Evolutionary conservation across 2,329 filamentous ascomycete genomes (phyloP), one percentile per base, ranked within the genome.

Genomic region (Bipolaris victoriae): DNA sequence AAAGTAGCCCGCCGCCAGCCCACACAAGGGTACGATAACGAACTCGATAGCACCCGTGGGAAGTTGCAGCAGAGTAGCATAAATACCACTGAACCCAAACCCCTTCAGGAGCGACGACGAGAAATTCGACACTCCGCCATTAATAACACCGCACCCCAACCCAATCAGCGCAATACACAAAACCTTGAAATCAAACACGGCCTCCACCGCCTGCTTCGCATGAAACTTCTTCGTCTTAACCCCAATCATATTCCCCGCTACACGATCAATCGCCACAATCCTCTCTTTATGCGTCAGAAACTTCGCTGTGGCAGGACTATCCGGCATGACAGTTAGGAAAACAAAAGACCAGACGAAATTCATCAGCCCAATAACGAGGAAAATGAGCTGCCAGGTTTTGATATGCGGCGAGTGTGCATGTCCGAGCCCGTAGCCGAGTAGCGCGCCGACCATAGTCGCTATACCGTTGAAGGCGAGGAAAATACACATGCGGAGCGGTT

Each of bases 41-140:
- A 79, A 75, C 11, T 81, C 81, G 29, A 80, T 76, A 1, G 72
- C 78, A 22, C 79, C 79, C 2, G 75, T 77, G 13, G 79, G 80
- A 5, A 79, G 77, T 47, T 79, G 77, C 6, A 81, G 62, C 0
- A 81, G 67, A 2, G 78, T 77, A 0, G 80, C 76, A 29, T 74
- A 68, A n/a, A 80, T 71, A 0, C 69, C 78, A 11, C 66, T 67
- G 60, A 78, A 78, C 1, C 77, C 77, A 52, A 76, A 82, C 3
- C 80, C 80, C 50, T 78, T 77, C 55, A 81, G 80, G 5, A 82
- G 61, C 0, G 79, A 72, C 0, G 80, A 82, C 16, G 78, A 68
- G 59, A 83, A 84, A 55, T 83, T 84, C 64, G 44, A 82, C 0
- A 83, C 78, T 3, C 80, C 78, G n/a, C 81, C 81, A 51, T 83